A percentile compares a stretch with the other conserved stretches of the same genome.
Conservation (phyloP, 129 eudicot species). For the Flaveria linearis region DNA sequence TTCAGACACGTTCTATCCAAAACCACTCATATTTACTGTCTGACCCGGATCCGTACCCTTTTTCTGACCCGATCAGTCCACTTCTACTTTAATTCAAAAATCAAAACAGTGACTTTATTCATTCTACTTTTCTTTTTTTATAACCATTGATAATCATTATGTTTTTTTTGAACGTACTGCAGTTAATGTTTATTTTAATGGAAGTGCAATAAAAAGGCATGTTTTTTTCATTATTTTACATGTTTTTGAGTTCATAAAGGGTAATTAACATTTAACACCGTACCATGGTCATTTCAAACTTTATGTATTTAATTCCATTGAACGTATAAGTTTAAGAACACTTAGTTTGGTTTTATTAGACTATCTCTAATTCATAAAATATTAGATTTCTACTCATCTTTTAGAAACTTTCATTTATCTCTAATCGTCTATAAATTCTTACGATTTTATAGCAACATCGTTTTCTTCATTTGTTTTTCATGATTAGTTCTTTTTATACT, state of each 20-base stretch:
- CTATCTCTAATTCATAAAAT: no score
- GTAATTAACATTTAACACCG: not conserved
- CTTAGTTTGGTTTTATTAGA: no score
- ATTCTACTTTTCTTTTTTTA: not conserved
- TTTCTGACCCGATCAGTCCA: constrained; percentile 32
- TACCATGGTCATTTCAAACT: not conserved
- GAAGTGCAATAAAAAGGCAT: not conserved
- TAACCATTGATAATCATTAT: not conserved
- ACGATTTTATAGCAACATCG: no score
- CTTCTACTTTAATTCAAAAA: constrained; percentile 32
- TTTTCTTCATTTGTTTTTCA: no score
- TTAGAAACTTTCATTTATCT: no score
- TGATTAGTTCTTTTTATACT: no score
- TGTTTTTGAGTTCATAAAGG: not conserved
- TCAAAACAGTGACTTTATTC: not conserved
- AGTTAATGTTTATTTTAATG: not conserved
- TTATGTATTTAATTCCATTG: not conserved
- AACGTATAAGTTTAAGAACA: not conserved
- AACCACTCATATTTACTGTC: constrained; percentile 25
- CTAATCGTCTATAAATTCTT: no score
- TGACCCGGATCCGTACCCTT: constrained; percentile 27
- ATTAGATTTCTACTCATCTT: no score
- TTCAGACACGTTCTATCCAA: constrained; percentile 22
- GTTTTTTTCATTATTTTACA: not conserved
- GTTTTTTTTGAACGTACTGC: not conserved